Conservation (phyloP, 163 green algal genomes). For the Scenedesmus sp. region DNA sequence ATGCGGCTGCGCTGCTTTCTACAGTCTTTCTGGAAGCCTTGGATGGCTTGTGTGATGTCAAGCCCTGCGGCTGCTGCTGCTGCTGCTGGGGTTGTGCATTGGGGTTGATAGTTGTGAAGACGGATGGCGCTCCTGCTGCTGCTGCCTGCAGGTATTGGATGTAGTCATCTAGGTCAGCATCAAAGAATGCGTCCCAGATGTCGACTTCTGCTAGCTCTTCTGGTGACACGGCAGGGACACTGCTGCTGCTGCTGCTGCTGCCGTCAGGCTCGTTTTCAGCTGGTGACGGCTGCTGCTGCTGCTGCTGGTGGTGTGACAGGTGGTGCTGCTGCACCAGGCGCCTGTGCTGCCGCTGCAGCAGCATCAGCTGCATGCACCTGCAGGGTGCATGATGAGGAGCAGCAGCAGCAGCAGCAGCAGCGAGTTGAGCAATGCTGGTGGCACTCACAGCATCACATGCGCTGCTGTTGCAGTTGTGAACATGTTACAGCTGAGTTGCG, state of each 20-base stretch:
- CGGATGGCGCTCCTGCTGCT: neutral
- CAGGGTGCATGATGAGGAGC: neutral
- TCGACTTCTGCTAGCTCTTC: neutral
- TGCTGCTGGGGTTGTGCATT: neutral
- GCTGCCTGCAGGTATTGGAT: constrained; percentile 20
- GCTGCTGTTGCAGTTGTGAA: no score
- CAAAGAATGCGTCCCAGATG: constrained; percentile 43
- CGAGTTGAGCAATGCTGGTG: neutral
- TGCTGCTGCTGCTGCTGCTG: constrained; percentile 25
- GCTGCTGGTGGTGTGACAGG: neutral
- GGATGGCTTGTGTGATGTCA: neutral
- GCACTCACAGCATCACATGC: no score
- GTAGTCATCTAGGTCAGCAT: constrained; percentile 7
- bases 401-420: neutral
- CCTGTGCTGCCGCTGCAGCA: constrained; percentile 36
- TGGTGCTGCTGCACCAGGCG: constrained; percentile 4
- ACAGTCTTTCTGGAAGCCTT: neutral
- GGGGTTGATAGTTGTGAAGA: constrained; percentile 30
- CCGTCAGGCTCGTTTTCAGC: neutral
- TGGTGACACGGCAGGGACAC: neutral
- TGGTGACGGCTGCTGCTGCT: constrained; percentile 27
- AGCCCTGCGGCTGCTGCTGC: constrained; percentile 13
- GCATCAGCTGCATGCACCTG: constrained; percentile 46
- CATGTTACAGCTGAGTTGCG: no score
- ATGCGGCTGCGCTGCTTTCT: neutral